These are phyloP conservation scores for Avena atlantica DNA, from an alignment of 176 grass and related monocot species.

Conservation along the genomic window DNA sequence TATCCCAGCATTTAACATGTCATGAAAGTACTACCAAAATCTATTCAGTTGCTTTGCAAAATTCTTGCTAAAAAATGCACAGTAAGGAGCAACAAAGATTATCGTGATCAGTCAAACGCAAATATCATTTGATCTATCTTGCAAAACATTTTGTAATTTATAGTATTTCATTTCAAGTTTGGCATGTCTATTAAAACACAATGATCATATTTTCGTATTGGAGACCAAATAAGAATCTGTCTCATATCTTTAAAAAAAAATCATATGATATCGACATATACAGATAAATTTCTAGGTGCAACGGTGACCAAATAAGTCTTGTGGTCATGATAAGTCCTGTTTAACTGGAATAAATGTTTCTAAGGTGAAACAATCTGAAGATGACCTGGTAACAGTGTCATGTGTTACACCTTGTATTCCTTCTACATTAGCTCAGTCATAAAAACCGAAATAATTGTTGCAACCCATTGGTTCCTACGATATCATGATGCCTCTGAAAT, in stretches of 20 bases:
- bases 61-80: background rate
- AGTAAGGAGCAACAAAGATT: background rate
- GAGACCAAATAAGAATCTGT: background rate
- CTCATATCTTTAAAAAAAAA: no score
- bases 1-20: constrained; percentile 35
- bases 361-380: background rate
- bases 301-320: background rate
- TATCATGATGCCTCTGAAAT: background rate
- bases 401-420: background rate
- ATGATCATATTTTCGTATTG: background rate
- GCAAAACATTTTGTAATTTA: background rate
- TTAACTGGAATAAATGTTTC: background rate
- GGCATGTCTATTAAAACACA: background rate
- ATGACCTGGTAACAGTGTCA: background rate
- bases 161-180: background rate
- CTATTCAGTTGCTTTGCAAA: background rate
- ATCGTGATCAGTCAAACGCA: background rate
- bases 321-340: background rate
- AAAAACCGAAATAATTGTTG: background rate
- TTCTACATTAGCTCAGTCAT: background rate
- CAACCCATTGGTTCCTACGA: background rate
- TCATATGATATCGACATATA: background rate
- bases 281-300: background rate
- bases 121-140: background rate
- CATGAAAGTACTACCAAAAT: constrained; percentile 34